Base-by-base conservation (phyloP, 2,329 filamentous ascomycete species). In the Penicillium sp. region DNA sequence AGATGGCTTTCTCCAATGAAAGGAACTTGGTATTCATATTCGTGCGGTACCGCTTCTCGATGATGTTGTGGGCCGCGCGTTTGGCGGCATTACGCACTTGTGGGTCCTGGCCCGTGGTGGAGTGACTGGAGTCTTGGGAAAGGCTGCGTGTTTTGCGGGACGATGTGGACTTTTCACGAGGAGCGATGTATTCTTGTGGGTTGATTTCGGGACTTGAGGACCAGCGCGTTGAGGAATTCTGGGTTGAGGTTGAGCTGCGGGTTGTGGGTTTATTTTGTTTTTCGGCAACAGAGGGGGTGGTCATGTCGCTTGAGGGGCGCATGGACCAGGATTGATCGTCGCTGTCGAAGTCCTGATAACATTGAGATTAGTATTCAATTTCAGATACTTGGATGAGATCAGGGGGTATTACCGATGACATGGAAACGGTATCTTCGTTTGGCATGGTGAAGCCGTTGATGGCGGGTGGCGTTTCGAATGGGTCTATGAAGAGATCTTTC, bases 1-100 rank as follows among this genome's bases (percentile, higher is more conserved):
- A 65, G 55, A 74, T 73, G 9, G 71, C 71, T 51, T 74, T 69
- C 44, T 74, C 73, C n/a, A 75, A 61, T 0, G 73, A 64, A 1
- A 74, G 65, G 46, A 75, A 75, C 43, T 75, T 75, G 63, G 73
- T 71, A 48, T 75, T 75, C 73, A 75, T 75, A 61, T 75, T 75
- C 48, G 73, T 75, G 33, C 73, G 71, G 54, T 75, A 75, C 11
- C 73, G 73, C 58, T 75, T 75, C 55, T 75, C 73, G 49, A 75
- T 74, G 61, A 74, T 69, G 59, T 75, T 75, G 62, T 75, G 73
- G 3, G 73, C 73, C 15, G 73, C 73, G 4, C 73, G 70, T 56
- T 75, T 75, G 51, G 72, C 72, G 18, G 73, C 72, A 25, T 72
- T 73, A 53, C 69, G 69, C 33, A 60, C 53, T 27, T 63, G 62